These are phyloP conservation scores for Cordyceps fumosorosea DNA, from an alignment of 2,329 filamentous ascomycete genomes.

Conservation along the genomic window DNA sequence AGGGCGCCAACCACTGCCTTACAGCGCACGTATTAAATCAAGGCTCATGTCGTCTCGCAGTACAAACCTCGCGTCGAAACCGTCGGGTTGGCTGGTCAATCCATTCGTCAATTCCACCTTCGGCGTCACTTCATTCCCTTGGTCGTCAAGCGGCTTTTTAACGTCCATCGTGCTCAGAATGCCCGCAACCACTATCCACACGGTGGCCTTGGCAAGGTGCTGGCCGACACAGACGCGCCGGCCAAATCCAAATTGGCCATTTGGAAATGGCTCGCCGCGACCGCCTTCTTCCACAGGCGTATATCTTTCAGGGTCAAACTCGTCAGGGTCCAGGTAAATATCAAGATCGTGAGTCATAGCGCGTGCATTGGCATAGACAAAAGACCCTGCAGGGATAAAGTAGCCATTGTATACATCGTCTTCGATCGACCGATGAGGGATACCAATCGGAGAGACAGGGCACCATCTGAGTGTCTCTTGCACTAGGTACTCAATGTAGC, in stretches of 20 bases:
- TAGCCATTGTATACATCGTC: conserved; percentile 53
- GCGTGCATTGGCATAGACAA: conserved; percentile 36
- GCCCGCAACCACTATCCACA: conserved; percentile 35
- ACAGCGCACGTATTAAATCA: not conserved
- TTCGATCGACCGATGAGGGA: conserved; percentile 47
- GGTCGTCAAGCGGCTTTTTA: conserved; percentile 23
- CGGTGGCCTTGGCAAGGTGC: conserved; percentile 39
- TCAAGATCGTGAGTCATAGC: conserved; percentile 37
- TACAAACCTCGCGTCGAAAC: conserved; percentile 20
- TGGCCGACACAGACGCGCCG: conserved; percentile 44
- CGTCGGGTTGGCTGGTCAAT: conserved; percentile 22
- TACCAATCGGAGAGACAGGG: conserved; percentile 41
- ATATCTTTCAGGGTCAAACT: conserved; percentile 42
- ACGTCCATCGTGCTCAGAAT: conserved; percentile 34
- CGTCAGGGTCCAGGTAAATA: conserved; percentile 34
- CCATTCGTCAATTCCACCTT: conserved; percentile 21
- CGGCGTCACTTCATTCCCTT: conserved; percentile 29
- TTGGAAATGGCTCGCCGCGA: conserved; percentile 38
- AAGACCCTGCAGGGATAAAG: conserved; percentile 48
- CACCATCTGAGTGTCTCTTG: conserved; percentile 40
- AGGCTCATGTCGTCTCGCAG: conserved; percentile 17
- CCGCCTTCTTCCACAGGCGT: conserved; percentile 27
- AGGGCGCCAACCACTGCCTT: not conserved
- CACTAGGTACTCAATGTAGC: conserved; percentile 39
- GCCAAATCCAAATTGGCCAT: conserved; percentile 47